Conservation (phyloP, 352 stramenopile genomes). For the Phytopythium boreale region DNA sequence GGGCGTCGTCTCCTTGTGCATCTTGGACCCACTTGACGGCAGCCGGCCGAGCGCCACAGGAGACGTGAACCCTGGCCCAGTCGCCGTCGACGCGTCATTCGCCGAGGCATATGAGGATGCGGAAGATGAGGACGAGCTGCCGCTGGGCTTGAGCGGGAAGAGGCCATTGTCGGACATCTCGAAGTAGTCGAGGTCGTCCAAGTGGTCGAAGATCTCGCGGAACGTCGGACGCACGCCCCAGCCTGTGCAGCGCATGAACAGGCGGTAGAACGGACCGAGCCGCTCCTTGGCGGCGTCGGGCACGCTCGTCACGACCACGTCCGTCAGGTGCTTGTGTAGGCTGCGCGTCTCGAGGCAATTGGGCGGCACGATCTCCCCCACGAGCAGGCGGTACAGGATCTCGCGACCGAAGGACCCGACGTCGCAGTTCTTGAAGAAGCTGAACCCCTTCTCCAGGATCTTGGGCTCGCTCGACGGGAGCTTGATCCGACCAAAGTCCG, state of each 20-base stretch:
- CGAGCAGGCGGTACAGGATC: conserved; percentile 74
- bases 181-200: conserved; percentile 80
- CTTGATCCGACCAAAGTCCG: conserved; percentile 81
- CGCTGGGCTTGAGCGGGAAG: conserved; percentile 70
- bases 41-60: conserved; percentile 34
- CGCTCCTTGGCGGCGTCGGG: conserved; percentile 48
- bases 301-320: conserved; percentile 65
- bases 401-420: conserved; percentile 74
- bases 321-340: conserved; percentile 72
- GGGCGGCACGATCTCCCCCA: conserved; percentile 76
- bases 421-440: conserved; percentile 85
- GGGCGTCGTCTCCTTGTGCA: conserved; percentile 46
- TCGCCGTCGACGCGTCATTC: conserved; percentile 1
- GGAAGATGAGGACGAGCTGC: conserved; percentile 5
- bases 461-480: conserved; percentile 58
- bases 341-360: conserved; percentile 67
- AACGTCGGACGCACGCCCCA: conserved; percentile 82
- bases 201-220: conserved; percentile 72
- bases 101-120: not conserved
- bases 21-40: conserved; percentile 53
- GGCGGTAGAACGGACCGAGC: conserved; percentile 59
- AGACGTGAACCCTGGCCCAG: conserved; percentile 47
- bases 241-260: conserved; percentile 72
- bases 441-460: conserved; percentile 70
- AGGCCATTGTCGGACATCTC: conserved; percentile 69